phyloP scores from a whole-genome alignment of 495 filamentous ascomycete genomes.

The Hypoxylon intermedium region DNA sequence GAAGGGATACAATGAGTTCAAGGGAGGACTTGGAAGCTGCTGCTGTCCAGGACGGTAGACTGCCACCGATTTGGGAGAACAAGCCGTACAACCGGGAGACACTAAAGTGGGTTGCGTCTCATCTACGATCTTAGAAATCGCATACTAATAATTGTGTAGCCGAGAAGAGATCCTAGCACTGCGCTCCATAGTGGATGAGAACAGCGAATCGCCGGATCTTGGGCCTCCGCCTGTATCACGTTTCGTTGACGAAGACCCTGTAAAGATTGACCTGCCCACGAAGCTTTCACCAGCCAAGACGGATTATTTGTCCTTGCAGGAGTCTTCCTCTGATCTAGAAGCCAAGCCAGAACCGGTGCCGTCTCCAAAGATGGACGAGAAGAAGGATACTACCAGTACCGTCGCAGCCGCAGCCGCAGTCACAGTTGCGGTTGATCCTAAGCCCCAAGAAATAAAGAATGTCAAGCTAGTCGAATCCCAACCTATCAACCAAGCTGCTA shows the following conservation, averaged over 20 bases:
- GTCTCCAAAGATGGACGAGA: slow-evolving; percentile 25
- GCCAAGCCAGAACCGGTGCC: slow-evolving; percentile 24
- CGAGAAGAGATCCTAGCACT: slow-evolving; percentile 57
- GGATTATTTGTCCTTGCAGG: slow-evolving; percentile 30
- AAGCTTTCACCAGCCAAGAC: slow-evolving; percentile 21
- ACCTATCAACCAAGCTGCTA: slow-evolving; percentile 21
- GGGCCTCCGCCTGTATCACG: slow-evolving; percentile 70
- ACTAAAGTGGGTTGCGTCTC: slow-evolving; percentile 65
- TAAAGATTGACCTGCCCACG: slow-evolving; percentile 58
- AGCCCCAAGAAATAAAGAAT: slow-evolving; percentile 40
- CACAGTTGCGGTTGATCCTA: background rate
- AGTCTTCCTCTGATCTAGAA: slow-evolving; percentile 18
- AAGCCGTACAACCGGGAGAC: slow-evolving; percentile 77
- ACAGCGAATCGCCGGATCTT: slow-evolving; percentile 68
- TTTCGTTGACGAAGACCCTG: slow-evolving; percentile 67
- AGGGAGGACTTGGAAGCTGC: slow-evolving; percentile 58
- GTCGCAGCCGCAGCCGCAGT: no score
- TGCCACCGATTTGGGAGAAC: slow-evolving; percentile 86
- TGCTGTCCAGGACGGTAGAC: slow-evolving; percentile 65
- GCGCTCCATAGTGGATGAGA: slow-evolving; percentile 55
- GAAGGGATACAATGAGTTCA: slow-evolving; percentile 53
- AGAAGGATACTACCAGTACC: no score
- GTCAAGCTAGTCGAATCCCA: slow-evolving; percentile 14
- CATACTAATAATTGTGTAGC: slow-evolving; percentile 43
- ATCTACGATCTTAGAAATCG: background rate